phyloP scores from a whole-genome alignment of 352 stramenopile genomes.

The Globisporangium ultimum region DNA sequence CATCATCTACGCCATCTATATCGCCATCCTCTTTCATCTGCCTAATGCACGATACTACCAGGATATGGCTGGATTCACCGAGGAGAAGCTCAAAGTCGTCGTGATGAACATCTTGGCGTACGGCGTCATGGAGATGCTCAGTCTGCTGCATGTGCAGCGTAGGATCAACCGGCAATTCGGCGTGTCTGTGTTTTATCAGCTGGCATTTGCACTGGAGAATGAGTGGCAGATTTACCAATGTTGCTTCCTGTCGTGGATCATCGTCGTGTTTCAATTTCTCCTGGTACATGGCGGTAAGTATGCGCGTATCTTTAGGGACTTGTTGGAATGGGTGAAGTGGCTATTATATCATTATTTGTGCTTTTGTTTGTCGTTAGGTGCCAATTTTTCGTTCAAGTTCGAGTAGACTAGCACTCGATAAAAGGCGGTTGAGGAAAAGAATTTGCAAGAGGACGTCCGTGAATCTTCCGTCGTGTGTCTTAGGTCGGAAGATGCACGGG shows the following conservation, averaged over 20 bases:
- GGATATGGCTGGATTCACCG: constrained; percentile 2
- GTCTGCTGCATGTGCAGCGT: constrained; percentile 12
- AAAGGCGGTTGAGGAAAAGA: too few relatives aligned
- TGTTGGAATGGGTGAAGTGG: too few relatives aligned
- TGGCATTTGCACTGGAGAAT: constrained; percentile 12
- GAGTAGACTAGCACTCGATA: too few relatives aligned
- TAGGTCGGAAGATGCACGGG: too few relatives aligned
- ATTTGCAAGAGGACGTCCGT: too few relatives aligned
- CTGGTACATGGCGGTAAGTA: neutral
- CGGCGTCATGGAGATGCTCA: constrained; percentile 15
- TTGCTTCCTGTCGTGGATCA: neutral
- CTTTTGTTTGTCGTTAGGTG: too few relatives aligned
- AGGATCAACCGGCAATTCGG: constrained; percentile 12
- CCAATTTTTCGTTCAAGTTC: too few relatives aligned
- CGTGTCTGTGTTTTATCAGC: constrained; percentile 21
- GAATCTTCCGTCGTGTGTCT: too few relatives aligned
- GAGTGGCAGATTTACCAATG: neutral
- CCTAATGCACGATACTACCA: constrained; percentile 17
- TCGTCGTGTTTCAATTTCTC: neutral
- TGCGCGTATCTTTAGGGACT: too few relatives aligned
- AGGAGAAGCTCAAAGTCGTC: neutral
- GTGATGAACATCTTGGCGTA: constrained; percentile 21
- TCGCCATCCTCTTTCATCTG: constrained; percentile 9
- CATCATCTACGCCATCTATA: constrained; percentile 21
- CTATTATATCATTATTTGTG: too few relatives aligned